Conservation (phyloP, 495 filamentous ascomycete genomes). For the Penicillium bovifimosum region DNA sequence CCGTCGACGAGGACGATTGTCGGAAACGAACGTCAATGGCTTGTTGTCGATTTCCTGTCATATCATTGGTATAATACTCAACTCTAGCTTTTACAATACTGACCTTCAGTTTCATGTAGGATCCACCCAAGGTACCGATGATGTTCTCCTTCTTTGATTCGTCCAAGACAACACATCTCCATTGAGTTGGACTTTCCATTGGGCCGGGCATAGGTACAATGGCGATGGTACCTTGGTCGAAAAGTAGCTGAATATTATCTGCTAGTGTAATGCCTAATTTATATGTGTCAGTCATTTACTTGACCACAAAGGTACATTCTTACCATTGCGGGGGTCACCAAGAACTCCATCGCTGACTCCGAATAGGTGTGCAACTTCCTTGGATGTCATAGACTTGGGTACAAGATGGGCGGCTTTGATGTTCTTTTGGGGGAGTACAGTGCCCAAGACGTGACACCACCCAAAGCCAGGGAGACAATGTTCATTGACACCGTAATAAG, state of each 20-base stretch:
- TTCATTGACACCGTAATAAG: background rate
- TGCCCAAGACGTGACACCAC: background rate
- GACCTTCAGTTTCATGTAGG: background rate
- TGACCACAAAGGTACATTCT: background rate
- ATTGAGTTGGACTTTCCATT: slow-evolving; percentile 2
- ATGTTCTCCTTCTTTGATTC: slow-evolving; percentile 5
- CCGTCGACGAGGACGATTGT: slow-evolving; percentile 12
- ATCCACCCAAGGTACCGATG: background rate
- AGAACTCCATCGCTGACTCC: background rate
- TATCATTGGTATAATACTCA: background rate
- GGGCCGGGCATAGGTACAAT: slow-evolving; percentile 4
- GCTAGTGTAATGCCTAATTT: background rate
- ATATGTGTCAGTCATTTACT: background rate
- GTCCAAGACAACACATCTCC: slow-evolving; percentile 11
- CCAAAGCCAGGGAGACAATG: background rate
- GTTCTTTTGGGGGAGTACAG: background rate
- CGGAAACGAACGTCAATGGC: slow-evolving; percentile 9
- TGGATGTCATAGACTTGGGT: background rate
- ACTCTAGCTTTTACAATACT: background rate
- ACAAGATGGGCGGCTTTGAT: background rate
- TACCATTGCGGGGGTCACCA: background rate
- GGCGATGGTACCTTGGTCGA: slow-evolving; percentile 5
- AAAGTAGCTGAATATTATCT: background rate
- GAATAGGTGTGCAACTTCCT: background rate
- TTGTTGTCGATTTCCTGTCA: slow-evolving; percentile 3